Evolutionary conservation across 768 basidiomycete genomes (phyloP), one percentile per base, ranked within the genome.

Genomic region (Asterophora parasitica): DNA sequence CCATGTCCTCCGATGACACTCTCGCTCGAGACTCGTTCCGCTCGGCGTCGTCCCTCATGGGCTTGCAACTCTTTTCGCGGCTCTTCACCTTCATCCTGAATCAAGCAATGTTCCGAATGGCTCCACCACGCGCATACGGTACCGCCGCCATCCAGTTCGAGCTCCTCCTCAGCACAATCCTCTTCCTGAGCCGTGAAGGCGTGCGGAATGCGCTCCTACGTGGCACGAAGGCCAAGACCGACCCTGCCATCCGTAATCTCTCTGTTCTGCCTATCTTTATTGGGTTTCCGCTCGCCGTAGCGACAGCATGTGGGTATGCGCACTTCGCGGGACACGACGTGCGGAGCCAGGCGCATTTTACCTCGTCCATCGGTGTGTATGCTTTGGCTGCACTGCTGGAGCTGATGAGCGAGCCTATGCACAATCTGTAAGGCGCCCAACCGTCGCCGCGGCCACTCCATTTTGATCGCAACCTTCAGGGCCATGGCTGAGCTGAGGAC

Each of bases 121-220:
- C 87, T 2, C 83, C 91, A 0, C 93, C 94, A 0, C 78, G 79
- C 28, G 86, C 85, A 11, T 94, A 91, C 61, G 87, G 95, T 8
- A 92, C 89, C 0, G 92, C 91, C 12, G 81, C 92, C 0, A 88
- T 99, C 52, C 94, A 96, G 58, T 92, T 98, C 65, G 96, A 98
- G 62, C 79, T 97, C 20, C 61, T 98, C 19, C 76, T 89, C 38
- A 89, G 85, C 56, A 92, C 92, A 9, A 88, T 94, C 58, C 73
- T 98, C 36, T 97, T 98, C 64, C 74, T 98, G 7, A 85, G 86
- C 28, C 76, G 96, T n/a, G 96, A 99, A 64, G 95, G 94, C 13
- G 78, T 98, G 7, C 77, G 96, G 33, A 90, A 86, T 61, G 83
- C 89, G 5, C 75, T 96, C 4, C 73, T 96, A 12, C 79, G 93